Percentiles rank a stretch among this genome's conserved stretches.
Conservation (phyloP, 192 early-diverging fungal species). For the Coemansia sp. region DNA sequence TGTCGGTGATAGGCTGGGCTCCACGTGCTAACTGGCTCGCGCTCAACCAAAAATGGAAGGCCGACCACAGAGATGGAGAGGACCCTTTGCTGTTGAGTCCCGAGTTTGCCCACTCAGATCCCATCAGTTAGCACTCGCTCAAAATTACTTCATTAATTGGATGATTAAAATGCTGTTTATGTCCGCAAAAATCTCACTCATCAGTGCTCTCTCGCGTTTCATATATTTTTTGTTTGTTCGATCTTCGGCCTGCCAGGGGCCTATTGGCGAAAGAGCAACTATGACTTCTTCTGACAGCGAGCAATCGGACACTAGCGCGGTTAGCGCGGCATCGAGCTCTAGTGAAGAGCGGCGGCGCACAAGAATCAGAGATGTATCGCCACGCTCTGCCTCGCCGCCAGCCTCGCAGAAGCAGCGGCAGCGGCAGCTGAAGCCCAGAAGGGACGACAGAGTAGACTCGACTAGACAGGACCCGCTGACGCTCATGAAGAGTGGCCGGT, state of each 20-base stretch:
- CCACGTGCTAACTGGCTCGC: too few relatives aligned
- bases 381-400: not conserved
- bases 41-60: too few relatives aligned
- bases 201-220: not conserved
- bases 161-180: not conserved
- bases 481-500: conserved; percentile 42
- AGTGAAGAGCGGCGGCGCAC: not conserved
- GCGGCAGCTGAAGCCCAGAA: not conserved
- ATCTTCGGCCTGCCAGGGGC: not conserved
- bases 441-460: not conserved
- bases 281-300: conserved; percentile 6
- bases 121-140: not conserved
- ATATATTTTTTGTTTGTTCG: conserved; percentile 4
- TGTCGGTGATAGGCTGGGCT: too few relatives aligned
- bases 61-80: too few relatives aligned
- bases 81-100: too few relatives aligned
- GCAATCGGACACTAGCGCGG: conserved; percentile 3
- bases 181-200: conserved; percentile 10
- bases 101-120: too few relatives aligned
- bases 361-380: not conserved
- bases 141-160: not conserved
- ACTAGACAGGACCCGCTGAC: not conserved
- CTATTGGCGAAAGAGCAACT: not conserved
- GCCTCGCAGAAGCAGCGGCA: not conserved
- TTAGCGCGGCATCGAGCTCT: not conserved